Evolutionary conservation across 2,329 filamentous ascomycete genomes (phyloP), one percentile per base, ranked within the genome.

Genomic region (Aspergillus aculeatinus): DNA sequence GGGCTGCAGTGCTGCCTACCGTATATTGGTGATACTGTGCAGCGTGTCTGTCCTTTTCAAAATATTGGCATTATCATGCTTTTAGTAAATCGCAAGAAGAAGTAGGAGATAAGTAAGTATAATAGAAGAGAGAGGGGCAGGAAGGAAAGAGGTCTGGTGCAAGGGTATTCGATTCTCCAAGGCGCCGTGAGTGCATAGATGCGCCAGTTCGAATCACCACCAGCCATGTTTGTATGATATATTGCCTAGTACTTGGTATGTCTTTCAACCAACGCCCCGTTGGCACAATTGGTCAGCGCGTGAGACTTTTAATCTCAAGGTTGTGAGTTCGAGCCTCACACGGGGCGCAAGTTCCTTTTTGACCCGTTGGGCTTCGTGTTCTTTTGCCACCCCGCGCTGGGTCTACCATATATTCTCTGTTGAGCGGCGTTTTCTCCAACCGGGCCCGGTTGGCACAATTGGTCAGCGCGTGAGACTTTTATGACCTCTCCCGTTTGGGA

Each of bases 231-330:
- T 16, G 16, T n/a, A 16, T 6, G 16, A 1, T 9, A n/a, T 7
- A 19, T 4, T 10, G 16, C 3, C 0, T 1, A 11, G 1, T 12
- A 16, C 12, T 2, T 16, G 3, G 0, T 2, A 2, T 0, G 12
- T 5, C 4, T 44, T 0, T 19, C 16, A 44, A 44, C 39, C 39
- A 44, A 44, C 39, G 39, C 39, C 39, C 39, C 39, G 39, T 44
- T 44, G 39, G 39, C 39, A 44, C 39, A 44, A 44, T 44, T 44
- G 39, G 39, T 44, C 39, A 44, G 39, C 39, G 39, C 39, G 39
- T 44, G 39, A 44, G 39, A 44, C 39, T 44, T 44, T 44, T 44
- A 44, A 44, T 44, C 39, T 44, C 39, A 44, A 44, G 39, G 39
- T 44, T 44, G 39, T 44, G 39, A 44, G 39, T 44, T 44, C 39